Conservation (phyloP, 2,329 filamentous ascomycete species). For the Cladosporium oxysporum region DNA sequence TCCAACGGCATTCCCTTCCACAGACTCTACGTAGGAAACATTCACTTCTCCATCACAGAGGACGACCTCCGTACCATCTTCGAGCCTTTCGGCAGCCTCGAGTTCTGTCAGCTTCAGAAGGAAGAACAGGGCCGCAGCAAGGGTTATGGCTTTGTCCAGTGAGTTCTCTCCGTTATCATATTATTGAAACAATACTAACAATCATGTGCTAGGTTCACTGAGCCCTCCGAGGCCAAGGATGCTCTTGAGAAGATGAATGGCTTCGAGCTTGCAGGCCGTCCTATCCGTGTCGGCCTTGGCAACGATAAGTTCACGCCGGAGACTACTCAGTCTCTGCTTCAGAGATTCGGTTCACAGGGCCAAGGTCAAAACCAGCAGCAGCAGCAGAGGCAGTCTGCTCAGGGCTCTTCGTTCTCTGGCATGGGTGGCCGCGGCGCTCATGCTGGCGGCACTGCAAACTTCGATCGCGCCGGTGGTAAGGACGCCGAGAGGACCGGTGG, state of each 20-base stretch:
- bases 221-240: slow-evolving; percentile 87
- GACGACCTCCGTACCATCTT: slow-evolving; percentile 94
- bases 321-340: slow-evolving; percentile 87
- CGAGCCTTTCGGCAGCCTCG: slow-evolving; percentile 94
- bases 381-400: slow-evolving; percentile 47
- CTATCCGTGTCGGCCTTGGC: slow-evolving; percentile 96
- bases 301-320: slow-evolving; percentile 99
- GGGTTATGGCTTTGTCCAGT: slow-evolving; percentile 99
- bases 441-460: slow-evolving; percentile 71
- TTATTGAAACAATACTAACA: slow-evolving; percentile 20
- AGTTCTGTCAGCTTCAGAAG: slow-evolving; percentile 96
- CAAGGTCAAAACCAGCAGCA: slow-evolving; percentile 33
- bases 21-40: slow-evolving; percentile 97
- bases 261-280: slow-evolving; percentile 94
- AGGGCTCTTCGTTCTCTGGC: slow-evolving; percentile 78
- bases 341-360: slow-evolving; percentile 83
- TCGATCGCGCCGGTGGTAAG: slow-evolving; percentile 85
- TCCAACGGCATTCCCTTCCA: slow-evolving; percentile 92
- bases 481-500: slow-evolving; percentile 84
- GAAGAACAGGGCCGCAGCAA: slow-evolving; percentile 88
- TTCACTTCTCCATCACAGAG: slow-evolving; percentile 99
- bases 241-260: slow-evolving; percentile 97
- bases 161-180: slow-evolving; percentile 46
- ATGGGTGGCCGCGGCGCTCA: slow-evolving; percentile 84
- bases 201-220: slow-evolving; percentile 40